Evolutionary conservation across 2,329 filamentous ascomycete genomes (phyloP), one percentile per base, ranked within the genome.

Genomic region (Fusarium piperis): DNA sequence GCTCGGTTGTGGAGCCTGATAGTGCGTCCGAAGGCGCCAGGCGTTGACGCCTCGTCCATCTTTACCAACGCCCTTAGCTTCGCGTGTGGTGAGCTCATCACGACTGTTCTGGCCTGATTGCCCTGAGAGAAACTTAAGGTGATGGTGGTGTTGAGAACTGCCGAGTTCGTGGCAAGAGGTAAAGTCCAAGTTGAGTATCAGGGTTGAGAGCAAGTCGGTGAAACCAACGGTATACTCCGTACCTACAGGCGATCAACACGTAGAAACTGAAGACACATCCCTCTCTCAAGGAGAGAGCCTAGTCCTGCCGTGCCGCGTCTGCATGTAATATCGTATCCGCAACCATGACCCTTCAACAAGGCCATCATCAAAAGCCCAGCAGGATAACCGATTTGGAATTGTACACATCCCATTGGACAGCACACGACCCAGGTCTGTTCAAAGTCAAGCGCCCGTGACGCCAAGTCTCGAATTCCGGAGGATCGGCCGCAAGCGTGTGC

Each of bases 21-120:
- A 38, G 35, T 64, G 55, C 70, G 30, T 12, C 58, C 65, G 59
- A 64, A 64, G 56, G 70, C 69, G 64, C 64, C 53, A 59, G 44
- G 32, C 57, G 41, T 59, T 57, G 39, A 70, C 70, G 64, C 72
- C 68, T 64, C 35, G 20, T 55, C 38, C 53, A 35, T 36, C 62
- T 67, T 46, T 39, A 28, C 44, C 55, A 36, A 33, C 9, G 41
- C 16, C 23, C 67, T 58, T 51, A 41, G 41, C 39, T 28, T 70
- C 30, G 44, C 18, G n/a, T 70, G 28, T 36, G 51, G 36, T 70
- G 51, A 46, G 55, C 32, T 51, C 46, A 32, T 48, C 26, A 28
- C 23, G 15, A n/a, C 23, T 16, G 26, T 32, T 30, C 16, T 51
- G 28, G 46, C 16, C 46, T 51, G 46, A 51, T 51, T 30, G 2